Base-by-base conservation (phyloP, 352 stramenopile species). In the Globisporangium rhizosaccharum region DNA sequence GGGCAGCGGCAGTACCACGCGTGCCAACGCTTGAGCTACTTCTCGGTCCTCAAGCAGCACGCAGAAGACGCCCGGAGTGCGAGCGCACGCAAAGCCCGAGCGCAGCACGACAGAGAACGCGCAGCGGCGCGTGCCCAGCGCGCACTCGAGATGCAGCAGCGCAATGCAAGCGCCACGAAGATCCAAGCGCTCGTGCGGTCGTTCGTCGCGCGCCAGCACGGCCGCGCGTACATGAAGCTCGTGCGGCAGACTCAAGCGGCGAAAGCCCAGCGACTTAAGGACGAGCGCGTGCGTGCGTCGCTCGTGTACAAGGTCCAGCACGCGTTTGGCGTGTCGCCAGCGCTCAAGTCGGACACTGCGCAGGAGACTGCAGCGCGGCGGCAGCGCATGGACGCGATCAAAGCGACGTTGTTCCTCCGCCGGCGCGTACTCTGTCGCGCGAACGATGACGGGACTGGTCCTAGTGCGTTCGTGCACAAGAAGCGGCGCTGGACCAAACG, bases 11-110 rank as follows among this genome's bases (percentile, higher is more conserved):
- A 88, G 39, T 60, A 76, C 17, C 82, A 91, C 30, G 55, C 65
- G 4, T 87, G 70, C 36, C 61, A 76, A 41, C 79, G 78, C 18
- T 53, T 91, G 41, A 87, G 76, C 47, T 91, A 90, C 54, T 87
- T 81, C 57, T 87, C 82, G 0, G 64, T 91, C 17, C 59, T 91
- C 11, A 67, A 71, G 42, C 70, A 84, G 45, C 72, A 76, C 47
- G 73, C 76, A 8, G 59, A 84, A 52, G 33, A 65, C n/a, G 72
- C 75, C 39, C 68, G 81, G 0, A 51, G 49, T 41, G 46, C 33
- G 0, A 73, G 82, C 12, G 66, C 63, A 0, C 64, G 75, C 41
- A 77, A 79, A 25, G 53, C 70, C 2, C 73, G 61, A 8, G 71
- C 80, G 30, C 72, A 50, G 47, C 58, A 65, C 17, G 58, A 48